Percentiles rank a stretch among this genome's conserved stretches.
Evolutionary conservation across 768 basidiomycete genomes (phyloP).

Genomic region (Sarcodon aspratus): DNA sequence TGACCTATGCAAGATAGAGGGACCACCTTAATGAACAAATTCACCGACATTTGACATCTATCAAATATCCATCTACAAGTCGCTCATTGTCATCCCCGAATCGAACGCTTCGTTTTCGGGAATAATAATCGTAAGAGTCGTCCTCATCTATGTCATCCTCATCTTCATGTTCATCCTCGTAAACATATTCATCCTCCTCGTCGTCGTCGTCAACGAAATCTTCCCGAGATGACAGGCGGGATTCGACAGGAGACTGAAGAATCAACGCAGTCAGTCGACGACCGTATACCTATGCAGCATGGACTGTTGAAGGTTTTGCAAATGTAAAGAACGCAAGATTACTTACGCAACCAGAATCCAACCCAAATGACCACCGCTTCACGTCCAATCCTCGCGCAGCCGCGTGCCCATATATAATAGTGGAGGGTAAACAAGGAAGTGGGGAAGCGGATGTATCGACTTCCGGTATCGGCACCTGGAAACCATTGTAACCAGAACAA

Average conservation of each 20-base stretch:
- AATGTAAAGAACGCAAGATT: neutral
- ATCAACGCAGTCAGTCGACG: constrained; percentile 56
- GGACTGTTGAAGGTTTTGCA: constrained; percentile 3
- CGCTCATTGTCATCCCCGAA: too few relatives aligned
- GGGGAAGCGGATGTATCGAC: neutral
- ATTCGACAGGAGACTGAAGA: constrained; percentile 21
- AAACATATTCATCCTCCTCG: too few relatives aligned
- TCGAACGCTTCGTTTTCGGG: too few relatives aligned
- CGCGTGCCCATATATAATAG: constrained; percentile 82
- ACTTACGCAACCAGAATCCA: constrained; percentile 82
- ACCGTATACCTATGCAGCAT: constrained; percentile 37
- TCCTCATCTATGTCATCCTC: too few relatives aligned
- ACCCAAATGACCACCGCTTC: constrained; percentile 72
- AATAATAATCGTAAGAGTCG: too few relatives aligned
- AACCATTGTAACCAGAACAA: constrained; percentile 34
- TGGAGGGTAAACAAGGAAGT: constrained; percentile 59
- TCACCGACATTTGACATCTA: too few relatives aligned
- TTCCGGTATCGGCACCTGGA: neutral
- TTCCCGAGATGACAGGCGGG: too few relatives aligned
- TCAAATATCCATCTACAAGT: too few relatives aligned
- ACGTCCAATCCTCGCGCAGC: constrained; percentile 74
- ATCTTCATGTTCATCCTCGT: too few relatives aligned
- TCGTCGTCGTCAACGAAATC: too few relatives aligned
- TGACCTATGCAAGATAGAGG: too few relatives aligned
- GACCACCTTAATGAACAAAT: too few relatives aligned